Evolutionary conservation across 495 filamentous ascomycete genomes (phyloP).

Genomic region (Aspergillus haitiensis): DNA sequence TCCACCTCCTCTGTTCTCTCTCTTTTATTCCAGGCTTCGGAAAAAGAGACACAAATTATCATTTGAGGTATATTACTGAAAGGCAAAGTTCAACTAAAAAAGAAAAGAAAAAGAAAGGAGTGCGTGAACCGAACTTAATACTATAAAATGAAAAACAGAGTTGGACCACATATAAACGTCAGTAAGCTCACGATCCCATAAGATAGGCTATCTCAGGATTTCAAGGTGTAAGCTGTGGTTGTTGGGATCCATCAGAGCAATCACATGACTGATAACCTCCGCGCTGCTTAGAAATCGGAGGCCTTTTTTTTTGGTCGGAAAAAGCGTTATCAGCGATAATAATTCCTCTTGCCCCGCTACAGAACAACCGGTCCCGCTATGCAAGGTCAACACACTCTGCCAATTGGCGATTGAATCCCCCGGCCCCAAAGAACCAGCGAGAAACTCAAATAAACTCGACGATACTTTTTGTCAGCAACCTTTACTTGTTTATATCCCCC

Average conservation of each 20-base stretch:
- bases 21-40: too few species aligned
- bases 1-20: too few species aligned
- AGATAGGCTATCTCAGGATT: too few species aligned
- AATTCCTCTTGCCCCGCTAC: conserved; percentile 33
- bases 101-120: too few species aligned
- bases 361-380: conserved; percentile 15
- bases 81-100: too few species aligned
- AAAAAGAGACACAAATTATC: too few species aligned
- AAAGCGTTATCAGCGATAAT: conserved; percentile 35
- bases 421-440: conserved; percentile 20
- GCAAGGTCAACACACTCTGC: conserved; percentile 17
- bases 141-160: too few species aligned
- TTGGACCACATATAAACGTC: too few species aligned
- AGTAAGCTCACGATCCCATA: too few species aligned
- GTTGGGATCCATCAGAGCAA: neutral
- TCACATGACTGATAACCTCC: conserved; percentile 28
- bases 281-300: conserved; percentile 25
- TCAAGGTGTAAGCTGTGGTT: neutral
- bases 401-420: conserved; percentile 22
- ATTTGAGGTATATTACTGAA: too few species aligned
- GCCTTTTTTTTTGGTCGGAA: conserved; percentile 7
- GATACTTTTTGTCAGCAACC: conserved; percentile 21
- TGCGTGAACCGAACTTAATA: too few species aligned
- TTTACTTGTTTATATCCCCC: conserved; percentile 10
- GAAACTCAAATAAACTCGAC: conserved; percentile 25